Percentiles rank a stretch among this genome's conserved stretches.
These are phyloP conservation scores for Geranomyces michiganensis DNA, from an alignment of 192 early-diverging fungal genomes.

Conservation along the genomic window DNA sequence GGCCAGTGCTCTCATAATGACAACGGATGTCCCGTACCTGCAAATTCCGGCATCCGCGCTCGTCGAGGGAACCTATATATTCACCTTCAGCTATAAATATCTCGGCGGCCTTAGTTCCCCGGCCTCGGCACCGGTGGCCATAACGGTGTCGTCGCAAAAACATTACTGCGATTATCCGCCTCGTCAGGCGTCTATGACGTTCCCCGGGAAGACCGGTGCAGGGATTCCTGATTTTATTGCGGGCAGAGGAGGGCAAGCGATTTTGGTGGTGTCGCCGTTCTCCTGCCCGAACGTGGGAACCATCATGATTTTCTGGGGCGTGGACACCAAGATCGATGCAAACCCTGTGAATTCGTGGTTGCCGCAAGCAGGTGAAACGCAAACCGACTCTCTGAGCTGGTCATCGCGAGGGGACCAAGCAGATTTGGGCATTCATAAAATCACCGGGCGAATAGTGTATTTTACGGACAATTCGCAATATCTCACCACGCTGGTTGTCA, in stretches of 20 bases:
- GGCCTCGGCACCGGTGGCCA: neutral
- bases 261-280: neutral
- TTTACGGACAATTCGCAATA: neutral
- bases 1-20: neutral
- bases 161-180: neutral
- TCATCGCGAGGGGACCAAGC: too few relatives aligned
- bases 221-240: neutral
- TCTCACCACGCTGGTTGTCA: neutral
- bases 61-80: too few relatives aligned
- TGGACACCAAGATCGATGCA: neutral
- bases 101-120: neutral
- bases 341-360: neutral
- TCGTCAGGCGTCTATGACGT: neutral
- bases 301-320: neutral
- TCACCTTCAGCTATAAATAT: too few relatives aligned
- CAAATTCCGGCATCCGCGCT: neutral
- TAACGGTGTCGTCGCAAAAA: constrained; percentile 4
- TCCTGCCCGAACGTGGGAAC: neutral
- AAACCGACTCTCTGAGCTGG: constrained; percentile 1
- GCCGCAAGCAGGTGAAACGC: neutral
- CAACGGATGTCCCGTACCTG: neutral
- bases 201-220: neutral
- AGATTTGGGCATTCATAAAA: neutral
- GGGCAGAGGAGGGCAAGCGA: neutral
- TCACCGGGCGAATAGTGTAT: neutral